Base-by-base conservation (phyloP, 1,284 basidiomycete species). In the Puccinia horiana region DNA sequence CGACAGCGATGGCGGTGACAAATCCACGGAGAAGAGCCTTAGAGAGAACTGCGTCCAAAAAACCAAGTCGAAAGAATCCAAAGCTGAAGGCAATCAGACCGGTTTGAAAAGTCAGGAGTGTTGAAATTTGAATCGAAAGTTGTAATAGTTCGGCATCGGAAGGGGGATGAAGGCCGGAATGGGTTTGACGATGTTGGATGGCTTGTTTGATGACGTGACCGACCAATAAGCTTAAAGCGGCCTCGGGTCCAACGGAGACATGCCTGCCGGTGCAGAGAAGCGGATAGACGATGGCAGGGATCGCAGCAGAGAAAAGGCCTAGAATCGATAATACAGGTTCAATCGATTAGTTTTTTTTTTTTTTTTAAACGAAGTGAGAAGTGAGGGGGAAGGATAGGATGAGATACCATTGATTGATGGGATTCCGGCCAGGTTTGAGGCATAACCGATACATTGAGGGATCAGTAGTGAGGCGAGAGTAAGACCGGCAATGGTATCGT, bases 391-490 rank as follows among this genome's bases (percentile, higher is more conserved):
- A 54, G 18, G 0, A 40, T 42, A 20, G 82, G 18, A 29, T 23
- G 29, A 74, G 74, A 54, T 26, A 84, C 84, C 85, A 81, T 84
- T 82, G 23, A 86, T 83, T 0, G 86, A 85, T 61, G 85, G 83
- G n/a, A 85, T 67, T 12, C 83, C 82, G 11, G 95, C 94, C 8
- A 98, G 88, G 2, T 93, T 92, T 0, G 92, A 92, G 2, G 94
- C 94, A 86, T 97, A 98, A 85, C 93, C 94, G 87, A 98, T 93
- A 0, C 93, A 85, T 87, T 95, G 94, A 3, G 95, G 95, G 84
- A 97, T 93, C 70, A 97, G 89, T 88, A 97, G 92, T 83, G 92
- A 94, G 11, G 95, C 93, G 9, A 96, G 85, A 0, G 95, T 95
- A 23, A 95, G 85, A 4, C 94, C 95, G 18, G 94, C 93, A 0